Conservation (phyloP, 352 stramenopile genomes). For the Pythium brachiatum region DNA sequence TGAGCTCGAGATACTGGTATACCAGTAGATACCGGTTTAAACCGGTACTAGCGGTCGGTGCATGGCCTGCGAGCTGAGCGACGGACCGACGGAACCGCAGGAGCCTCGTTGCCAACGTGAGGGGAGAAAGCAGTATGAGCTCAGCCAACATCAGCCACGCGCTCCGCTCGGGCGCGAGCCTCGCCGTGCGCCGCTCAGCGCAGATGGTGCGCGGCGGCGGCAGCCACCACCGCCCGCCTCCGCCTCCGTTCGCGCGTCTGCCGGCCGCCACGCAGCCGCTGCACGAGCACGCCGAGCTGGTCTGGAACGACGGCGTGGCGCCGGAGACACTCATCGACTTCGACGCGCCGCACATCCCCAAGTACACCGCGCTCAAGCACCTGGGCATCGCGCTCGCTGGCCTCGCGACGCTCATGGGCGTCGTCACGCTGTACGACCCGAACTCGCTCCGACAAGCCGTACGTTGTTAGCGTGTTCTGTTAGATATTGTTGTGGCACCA, state of each 20-base stretch:
- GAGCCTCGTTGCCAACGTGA: slow-evolving; percentile 6
- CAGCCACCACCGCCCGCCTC: slow-evolving; percentile 61
- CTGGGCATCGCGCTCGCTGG: slow-evolving; percentile 51
- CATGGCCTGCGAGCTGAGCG: neutral
- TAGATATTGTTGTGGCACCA: neutral
- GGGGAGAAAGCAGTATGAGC: slow-evolving; percentile 41
- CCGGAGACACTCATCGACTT: slow-evolving; percentile 89
- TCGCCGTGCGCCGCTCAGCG: slow-evolving; percentile 48
- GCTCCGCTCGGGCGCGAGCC: slow-evolving; percentile 59
- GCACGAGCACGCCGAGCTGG: slow-evolving; percentile 77
- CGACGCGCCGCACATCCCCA: slow-evolving; percentile 82
- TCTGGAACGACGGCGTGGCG: slow-evolving; percentile 86
- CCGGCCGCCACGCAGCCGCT: slow-evolving; percentile 55
- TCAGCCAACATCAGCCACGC: slow-evolving; percentile 54
- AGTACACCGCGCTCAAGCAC: slow-evolving; percentile 69
- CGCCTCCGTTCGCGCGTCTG: slow-evolving; percentile 79
- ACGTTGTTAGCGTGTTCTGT: slow-evolving; percentile 24
- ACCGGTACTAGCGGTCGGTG: slow-evolving; percentile 22
- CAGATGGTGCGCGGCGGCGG: slow-evolving; percentile 46
- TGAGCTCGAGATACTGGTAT: slow-evolving; percentile 6
- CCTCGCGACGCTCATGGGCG: slow-evolving; percentile 69
- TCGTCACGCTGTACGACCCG: slow-evolving; percentile 80
- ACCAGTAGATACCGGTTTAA: neutral
- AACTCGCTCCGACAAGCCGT: slow-evolving; percentile 80
- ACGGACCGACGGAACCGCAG: slow-evolving; percentile 23